Base-by-base conservation (phyloP, 2,329 filamentous ascomycete genomes). In the Diplodia corticola region DNA sequence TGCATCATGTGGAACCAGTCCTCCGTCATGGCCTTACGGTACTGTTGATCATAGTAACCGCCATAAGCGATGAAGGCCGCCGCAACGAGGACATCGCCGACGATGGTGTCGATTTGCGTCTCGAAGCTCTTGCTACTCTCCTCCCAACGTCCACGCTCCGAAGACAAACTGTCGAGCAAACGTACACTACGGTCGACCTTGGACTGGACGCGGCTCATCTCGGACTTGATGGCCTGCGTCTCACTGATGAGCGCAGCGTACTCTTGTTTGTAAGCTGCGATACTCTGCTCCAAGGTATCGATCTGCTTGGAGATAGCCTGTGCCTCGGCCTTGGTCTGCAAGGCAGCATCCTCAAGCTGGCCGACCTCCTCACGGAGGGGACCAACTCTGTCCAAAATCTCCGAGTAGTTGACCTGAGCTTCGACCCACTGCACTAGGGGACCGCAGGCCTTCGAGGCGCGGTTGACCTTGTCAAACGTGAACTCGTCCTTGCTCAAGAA, bases 41-140 rank as follows among this genome's bases (percentile, higher is more conserved):
- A 98, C 68, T 95, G 95, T 76, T 99, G 96, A 76, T 99, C 95
- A 76, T 97, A 99, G 60, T 98, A 89, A 79, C 95, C 95, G 74
- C 91, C 92, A 79, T 99, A 99, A 15, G 96, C 95, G 69, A 99
- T 84, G 85, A 98, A 98, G 9, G 94, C 96, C 5, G 96, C 92
- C n/a, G 95, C 95, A 60, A 97, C 90, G 68, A 99, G 85, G 59
- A 97, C 94, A 75, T 99, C 95, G 68, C 95, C 95, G 44, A 99
- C 92, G 63, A 99, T 88, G 2, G 95, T 99, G 78, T 91, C 91
- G 76, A 99, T 98, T 77, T 99, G 95, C 2, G 93, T 96, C 78
- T 98, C 94, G 77, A 99, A 99, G 0, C 94, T 97, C 80, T 91
- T 96, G 85, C 95, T 99, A 71, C 93, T 93, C 74, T 94, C 92